Percentiles rank a stretch among this genome's conserved stretches.
Conservation (phyloP, 441 rosid species). For the Gossypium lobatum region DNA sequence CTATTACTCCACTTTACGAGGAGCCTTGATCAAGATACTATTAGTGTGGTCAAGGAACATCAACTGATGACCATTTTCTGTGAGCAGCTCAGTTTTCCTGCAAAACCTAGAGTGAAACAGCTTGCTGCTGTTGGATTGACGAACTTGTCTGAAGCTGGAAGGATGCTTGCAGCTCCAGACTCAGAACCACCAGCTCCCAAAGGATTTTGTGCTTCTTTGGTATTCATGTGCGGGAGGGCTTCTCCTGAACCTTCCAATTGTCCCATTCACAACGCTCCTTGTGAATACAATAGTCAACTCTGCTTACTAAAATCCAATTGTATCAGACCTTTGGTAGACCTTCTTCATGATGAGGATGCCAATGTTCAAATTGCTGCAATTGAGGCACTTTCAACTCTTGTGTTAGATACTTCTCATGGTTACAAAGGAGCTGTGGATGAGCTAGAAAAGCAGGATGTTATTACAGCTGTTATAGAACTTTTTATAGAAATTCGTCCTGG, state of each 20-base stretch:
- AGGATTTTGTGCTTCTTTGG: slow-evolving; percentile 22
- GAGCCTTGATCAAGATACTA: slow-evolving; percentile 19
- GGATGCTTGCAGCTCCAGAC: slow-evolving; percentile 13
- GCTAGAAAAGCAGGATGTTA: slow-evolving; percentile 26
- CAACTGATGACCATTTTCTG: slow-evolving; percentile 28
- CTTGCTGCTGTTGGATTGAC: slow-evolving; percentile 35
- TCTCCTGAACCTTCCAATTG: slow-evolving; percentile 25
- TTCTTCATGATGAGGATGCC: slow-evolving; percentile 22
- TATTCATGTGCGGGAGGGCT: slow-evolving; percentile 24
- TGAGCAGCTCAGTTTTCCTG: slow-evolving; percentile 25
- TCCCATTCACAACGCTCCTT: slow-evolving; percentile 26
- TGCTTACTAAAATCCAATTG: slow-evolving; percentile 33
- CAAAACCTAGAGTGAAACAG: slow-evolving; percentile 27
- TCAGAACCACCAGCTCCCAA: slow-evolving; percentile 23
- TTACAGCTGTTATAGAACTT: slow-evolving; percentile 21
- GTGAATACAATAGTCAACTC: slow-evolving; percentile 26
- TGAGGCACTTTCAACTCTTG: slow-evolving; percentile 35
- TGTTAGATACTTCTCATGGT: slow-evolving; percentile 20
- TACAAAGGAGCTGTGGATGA: slow-evolving; percentile 25
- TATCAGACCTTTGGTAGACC: slow-evolving; percentile 31
- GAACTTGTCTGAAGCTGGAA: slow-evolving; percentile 32
- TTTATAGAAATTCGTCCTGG: slow-evolving; percentile 31
- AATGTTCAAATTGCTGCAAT: slow-evolving; percentile 34
- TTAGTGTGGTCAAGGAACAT: slow-evolving; percentile 20
- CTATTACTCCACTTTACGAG: slow-evolving; percentile 33